Base-by-base conservation (phyloP, 2,329 filamentous ascomycete genomes). In the Pseudogymnoascus sp. region DNA sequence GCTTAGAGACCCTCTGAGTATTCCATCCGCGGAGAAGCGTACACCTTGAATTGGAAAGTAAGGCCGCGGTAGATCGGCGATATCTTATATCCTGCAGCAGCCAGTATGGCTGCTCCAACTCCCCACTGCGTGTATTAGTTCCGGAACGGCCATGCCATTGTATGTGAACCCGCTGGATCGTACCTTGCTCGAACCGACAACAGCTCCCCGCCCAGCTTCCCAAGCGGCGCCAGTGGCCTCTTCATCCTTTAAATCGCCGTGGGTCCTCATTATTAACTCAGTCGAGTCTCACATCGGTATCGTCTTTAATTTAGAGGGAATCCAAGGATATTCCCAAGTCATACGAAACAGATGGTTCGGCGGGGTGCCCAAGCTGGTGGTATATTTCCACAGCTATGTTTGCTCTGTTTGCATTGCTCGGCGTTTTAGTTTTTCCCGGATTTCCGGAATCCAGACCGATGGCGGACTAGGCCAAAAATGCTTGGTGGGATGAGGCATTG, bases 11-110 rank as follows among this genome's bases (percentile, higher is more conserved):
- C 35, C n/a, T 29, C 7, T 9, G 56, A 63, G 63, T 65, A 46
- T 19, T 29, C 61, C 59, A 19, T 59, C 38, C 59, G 42, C 53
- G 35, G 33, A 29, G 21, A 60, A 60, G 77, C 84, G 71, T 81
- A 90, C 88, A 89, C 85, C 77, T 91, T 91, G 76, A 91, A 91
- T 72, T 91, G 88, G 60, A 90, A 78, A 1, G 88, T 91, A 66
- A 89, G 76, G 1, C 86, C 83, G 21, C 88, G 82, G 72, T 93
- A 93, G 19, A 93, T 71, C 0, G 90, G 90, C 61, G 86, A 90
- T 70, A 86, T 80, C 21, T 79, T 76, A 67, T 85, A 88, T 17
- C 85, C 89, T 5, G 85, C 70, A 21, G 79, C 86, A 19, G 83
- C 87, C 7, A 90, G 77, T 23, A 88, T 72, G 0, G 82, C 87